These are phyloP conservation scores for Picea engelmannii DNA, from an alignment of 83 land plant species.

Conservation along the genomic window DNA sequence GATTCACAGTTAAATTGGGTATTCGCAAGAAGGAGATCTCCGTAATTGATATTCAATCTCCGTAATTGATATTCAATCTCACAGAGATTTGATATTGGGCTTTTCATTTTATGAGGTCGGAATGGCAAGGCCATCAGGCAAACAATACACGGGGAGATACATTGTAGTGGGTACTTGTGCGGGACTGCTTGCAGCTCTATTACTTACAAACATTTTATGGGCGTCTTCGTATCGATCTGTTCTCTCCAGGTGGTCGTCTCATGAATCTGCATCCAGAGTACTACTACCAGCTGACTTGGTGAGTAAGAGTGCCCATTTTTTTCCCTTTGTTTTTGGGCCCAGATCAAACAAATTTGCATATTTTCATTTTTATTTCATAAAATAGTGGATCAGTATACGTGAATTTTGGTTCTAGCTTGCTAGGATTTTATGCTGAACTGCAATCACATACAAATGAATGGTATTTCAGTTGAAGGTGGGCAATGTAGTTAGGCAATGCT, in stretches of 20 bases:
- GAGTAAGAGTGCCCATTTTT: no score
- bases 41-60: no score
- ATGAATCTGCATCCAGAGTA: slow-evolving; percentile 2
- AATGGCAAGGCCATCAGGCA: no score
- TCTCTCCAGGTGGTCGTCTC: slow-evolving; percentile 9
- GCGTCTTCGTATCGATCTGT: slow-evolving; percentile 27
- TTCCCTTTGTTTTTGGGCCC: no score
- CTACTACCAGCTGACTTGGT: not conserved
- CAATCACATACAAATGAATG: not conserved
- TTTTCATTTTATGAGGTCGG: no score
- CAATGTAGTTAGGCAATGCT: no score
- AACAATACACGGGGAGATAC: slow-evolving; percentile 5
- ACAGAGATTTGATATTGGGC: no score
- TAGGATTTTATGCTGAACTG: not conserved
- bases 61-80: no score
- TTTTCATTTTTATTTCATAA: not conserved
- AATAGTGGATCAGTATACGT: not conserved
- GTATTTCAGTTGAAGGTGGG: not conserved
- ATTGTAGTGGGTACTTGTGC: slow-evolving; percentile 20
- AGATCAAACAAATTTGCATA: not conserved
- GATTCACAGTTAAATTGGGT: no score
- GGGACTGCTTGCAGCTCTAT: slow-evolving; percentile 21
- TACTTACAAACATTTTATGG: slow-evolving; percentile 29
- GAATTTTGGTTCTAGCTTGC: not conserved
- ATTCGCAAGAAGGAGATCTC: no score